Conservation (phyloP, 176 grass and related monocot species). For the Secale cereale region DNA sequence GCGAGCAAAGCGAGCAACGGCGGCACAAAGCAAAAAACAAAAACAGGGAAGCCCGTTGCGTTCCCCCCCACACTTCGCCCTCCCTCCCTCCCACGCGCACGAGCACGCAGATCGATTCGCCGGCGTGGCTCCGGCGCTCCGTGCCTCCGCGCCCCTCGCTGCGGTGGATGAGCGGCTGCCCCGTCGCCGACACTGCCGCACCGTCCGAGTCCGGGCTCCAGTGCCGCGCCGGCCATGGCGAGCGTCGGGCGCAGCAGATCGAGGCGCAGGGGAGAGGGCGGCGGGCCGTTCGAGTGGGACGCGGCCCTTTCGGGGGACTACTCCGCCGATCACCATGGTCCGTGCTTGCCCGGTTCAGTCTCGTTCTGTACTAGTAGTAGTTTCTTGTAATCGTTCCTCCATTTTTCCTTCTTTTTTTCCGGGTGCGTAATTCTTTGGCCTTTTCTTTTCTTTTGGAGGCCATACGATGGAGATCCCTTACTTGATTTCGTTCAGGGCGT, state of each 20-base stretch:
- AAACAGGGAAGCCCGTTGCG: constrained; percentile 3
- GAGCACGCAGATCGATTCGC: constrained; percentile 18
- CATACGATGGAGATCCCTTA: constrained; percentile 13
- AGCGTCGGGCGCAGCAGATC: constrained; percentile 42
- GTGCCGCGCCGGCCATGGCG: constrained; percentile 21
- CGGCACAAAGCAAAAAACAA: constrained; percentile 1
- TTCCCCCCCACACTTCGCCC: background rate
- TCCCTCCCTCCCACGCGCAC: background rate
- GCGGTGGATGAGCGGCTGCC: constrained; percentile 21
- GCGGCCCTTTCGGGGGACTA: background rate
- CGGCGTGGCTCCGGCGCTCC: background rate
- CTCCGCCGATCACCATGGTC: constrained; percentile 34
- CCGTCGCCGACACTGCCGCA: background rate
- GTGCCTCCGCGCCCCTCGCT: background rate
- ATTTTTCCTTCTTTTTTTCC: background rate
- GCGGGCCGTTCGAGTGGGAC: constrained; percentile 21
- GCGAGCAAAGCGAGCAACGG: background rate
- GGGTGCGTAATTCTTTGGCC: background rate
- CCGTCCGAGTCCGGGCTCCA: background rate
- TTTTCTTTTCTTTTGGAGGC: background rate
- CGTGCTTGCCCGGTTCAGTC: background rate
- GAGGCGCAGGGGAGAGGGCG: constrained; percentile 38
- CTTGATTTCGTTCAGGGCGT: background rate
- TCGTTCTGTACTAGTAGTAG: background rate
- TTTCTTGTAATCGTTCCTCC: background rate